Base-by-base conservation (phyloP, 2,329 filamentous ascomycete species). In the Talaromyces pinophilus region DNA sequence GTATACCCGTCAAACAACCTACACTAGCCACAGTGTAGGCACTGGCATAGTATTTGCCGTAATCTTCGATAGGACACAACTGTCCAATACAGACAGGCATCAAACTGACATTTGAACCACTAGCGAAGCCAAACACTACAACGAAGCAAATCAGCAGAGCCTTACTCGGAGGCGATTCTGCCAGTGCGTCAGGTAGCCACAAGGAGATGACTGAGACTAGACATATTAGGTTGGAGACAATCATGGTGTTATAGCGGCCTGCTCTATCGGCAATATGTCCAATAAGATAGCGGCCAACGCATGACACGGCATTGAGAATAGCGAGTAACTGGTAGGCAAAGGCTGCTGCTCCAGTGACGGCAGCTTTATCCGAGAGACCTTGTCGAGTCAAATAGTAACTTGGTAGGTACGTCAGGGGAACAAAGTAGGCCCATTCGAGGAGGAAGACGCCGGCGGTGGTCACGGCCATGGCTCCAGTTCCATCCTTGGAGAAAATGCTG, bases 41-140 rank as follows among this genome's bases (percentile, higher is more conserved):
- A 25, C 74, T 80, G 0, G 76, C 74, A 44, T 75, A 79, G n/a
- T 78, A 74, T 25, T 75, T 74, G 0, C 79, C 79, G 70, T 82
- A 82, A 38, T 79, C 73, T 28, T 77, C 72, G 0, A 77, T 79
- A 2, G 71, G 68, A 66, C 82, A 84, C 6, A 84, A 74, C 69
- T 84, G 81, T 2, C 80, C 81, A 3, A 84, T 74, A 62, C 82
- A 84, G 0, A 80, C 74, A 0, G 79, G 79, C 5, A 74, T 77
- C 61, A 81, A 52, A 38, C 74, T 76, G 46, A 80, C 74, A 25
- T 77, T 78, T 2, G 73, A 73, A 4, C 79, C 79, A 30, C 73
- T 74, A 40, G 70, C 75, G 64, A 81, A 80, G 1, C 78, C 78
- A 50, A 80, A 76, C 0, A 77, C 65, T 0, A 72, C 67, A 0